Base-by-base conservation (phyloP, 2,329 filamentous ascomycete genomes). In the Aureobasidium sp. region DNA sequence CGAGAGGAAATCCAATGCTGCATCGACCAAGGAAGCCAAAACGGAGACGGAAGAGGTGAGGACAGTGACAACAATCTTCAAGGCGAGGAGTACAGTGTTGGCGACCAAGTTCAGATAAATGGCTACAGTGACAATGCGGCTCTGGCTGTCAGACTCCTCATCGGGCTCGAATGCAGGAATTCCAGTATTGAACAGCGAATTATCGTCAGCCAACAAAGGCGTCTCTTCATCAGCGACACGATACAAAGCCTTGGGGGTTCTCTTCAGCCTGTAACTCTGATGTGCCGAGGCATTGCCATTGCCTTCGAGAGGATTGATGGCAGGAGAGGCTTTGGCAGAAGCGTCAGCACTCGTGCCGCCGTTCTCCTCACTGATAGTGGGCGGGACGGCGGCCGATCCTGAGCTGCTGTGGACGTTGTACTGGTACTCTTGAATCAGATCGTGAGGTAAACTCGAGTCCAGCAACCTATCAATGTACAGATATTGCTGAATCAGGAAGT, bases 381-480 rank as follows among this genome's bases (percentile, higher is more conserved):
- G 80, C 1, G 90, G 89, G 7, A 91, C 55, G 32, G 41, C 29
- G 17, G 55, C 37, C 29, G 42, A 34, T 13, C 23, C 55, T 15
- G 53, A 57, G 34, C 27, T 57, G 42, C 55, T 58, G 23, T 58
- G 23, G 79, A 79, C 79, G 55, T 85, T 78, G 66, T 87, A 79
- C 66, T 87, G 87, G 74, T 96, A 97, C 74, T 97, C 92, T 71
- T 95, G 92, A 63, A 97, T 86, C 48, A 97, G 80, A 69, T 93
- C 87, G 71, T 96, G 92, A 1, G 92, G 92, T n/a, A 96, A 84
- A 34, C 90, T 92, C 9, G 91, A 96, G 75, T 96, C 91, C 64
- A 97, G 82, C 62, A 97, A 80, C 58, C 88, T 85, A 75, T 97
- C 93, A 68, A 97, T 96, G 73, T 95, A 97, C 66, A 95, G 81